These are phyloP conservation scores for Xylaria sp. DNA, from an alignment of 2,329 filamentous ascomycete species.

Conservation along the genomic window DNA sequence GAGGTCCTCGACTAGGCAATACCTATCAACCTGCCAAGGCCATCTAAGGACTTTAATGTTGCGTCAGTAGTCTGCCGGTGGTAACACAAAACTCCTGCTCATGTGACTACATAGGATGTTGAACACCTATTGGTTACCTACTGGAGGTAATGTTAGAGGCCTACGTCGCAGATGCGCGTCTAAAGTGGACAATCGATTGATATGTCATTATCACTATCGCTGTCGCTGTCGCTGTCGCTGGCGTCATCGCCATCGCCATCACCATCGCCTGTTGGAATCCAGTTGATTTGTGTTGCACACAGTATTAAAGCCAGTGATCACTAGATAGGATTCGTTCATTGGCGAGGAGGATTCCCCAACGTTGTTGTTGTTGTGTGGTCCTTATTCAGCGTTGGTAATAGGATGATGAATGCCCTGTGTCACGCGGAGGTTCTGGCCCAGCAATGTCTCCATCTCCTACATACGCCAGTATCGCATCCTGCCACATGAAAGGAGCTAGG, in stretches of 20 bases:
- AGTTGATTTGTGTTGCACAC: neutral
- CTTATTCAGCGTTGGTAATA: slow-evolving; percentile 1
- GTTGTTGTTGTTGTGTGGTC: neutral
- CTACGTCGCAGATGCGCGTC: neutral
- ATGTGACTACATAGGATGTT: neutral
- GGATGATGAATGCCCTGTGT: slow-evolving; percentile 26
- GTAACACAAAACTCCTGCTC: slow-evolving; percentile 19
- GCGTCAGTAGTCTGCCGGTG: neutral
- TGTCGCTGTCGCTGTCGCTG: neutral
- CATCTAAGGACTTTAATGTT: neutral
- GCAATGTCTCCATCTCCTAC: slow-evolving; percentile 12
- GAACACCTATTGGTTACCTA: neutral
- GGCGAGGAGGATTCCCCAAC: slow-evolving; percentile 13
- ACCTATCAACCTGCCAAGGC: neutral
- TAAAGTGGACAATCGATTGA: neutral
- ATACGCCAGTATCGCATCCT: slow-evolving; percentile 24
- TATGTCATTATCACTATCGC: neutral
- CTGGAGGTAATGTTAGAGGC: neutral
- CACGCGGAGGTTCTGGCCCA: slow-evolving; percentile 22
- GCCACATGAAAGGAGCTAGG: slow-evolving; percentile 23
- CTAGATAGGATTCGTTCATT: neutral
- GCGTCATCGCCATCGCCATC: neutral
- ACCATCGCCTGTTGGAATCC: neutral
- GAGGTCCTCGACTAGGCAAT: neutral
- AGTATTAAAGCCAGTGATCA: neutral